These are phyloP conservation scores for Acacia concinna DNA, from an alignment of 331 rosid genomes.

Conservation along the genomic window DNA sequence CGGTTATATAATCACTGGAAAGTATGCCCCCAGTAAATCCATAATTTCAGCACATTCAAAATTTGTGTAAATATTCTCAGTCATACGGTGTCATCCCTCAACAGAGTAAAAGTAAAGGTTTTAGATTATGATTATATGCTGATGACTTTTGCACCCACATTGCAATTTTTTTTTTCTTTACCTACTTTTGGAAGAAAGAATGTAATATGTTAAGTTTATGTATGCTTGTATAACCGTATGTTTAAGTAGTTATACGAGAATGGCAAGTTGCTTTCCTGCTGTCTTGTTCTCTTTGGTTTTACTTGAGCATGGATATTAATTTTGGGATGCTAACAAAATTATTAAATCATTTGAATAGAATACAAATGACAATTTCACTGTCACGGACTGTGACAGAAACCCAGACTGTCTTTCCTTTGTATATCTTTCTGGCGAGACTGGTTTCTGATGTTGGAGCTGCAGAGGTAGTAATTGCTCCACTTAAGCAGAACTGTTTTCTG, in stretches of 20 bases:
- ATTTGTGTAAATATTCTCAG: not conserved
- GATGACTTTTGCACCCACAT: conserved; percentile 5
- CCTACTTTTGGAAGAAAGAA: conserved; percentile 1
- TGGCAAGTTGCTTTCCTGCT: not conserved
- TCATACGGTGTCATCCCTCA: conserved; percentile 25
- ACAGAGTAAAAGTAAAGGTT: not conserved
- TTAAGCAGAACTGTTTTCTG: conserved; percentile 28
- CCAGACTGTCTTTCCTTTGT: conserved; percentile 65
- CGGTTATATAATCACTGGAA: not conserved
- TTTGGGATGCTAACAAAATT: conserved; percentile 37
- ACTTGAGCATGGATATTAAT: conserved; percentile 8
- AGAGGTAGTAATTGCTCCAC: conserved; percentile 49
- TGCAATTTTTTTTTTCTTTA: not conserved
- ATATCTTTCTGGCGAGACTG: conserved; percentile 68
- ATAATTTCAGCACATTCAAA: not conserved
- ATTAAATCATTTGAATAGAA: conserved; percentile 43
- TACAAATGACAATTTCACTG: conserved; percentile 75
- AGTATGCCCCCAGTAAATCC: not conserved
- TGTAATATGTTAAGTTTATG: not conserved
- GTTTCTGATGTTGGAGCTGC: conserved; percentile 58
- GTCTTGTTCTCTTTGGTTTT: conserved; percentile 23
- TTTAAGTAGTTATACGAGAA: conserved; percentile 24
- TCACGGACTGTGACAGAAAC: conserved; percentile 42
- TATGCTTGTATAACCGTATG: conserved; percentile 3
- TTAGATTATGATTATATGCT: not conserved